Base-by-base conservation (phyloP, 768 basidiomycete genomes). In the Lentinula lateritia region DNA sequence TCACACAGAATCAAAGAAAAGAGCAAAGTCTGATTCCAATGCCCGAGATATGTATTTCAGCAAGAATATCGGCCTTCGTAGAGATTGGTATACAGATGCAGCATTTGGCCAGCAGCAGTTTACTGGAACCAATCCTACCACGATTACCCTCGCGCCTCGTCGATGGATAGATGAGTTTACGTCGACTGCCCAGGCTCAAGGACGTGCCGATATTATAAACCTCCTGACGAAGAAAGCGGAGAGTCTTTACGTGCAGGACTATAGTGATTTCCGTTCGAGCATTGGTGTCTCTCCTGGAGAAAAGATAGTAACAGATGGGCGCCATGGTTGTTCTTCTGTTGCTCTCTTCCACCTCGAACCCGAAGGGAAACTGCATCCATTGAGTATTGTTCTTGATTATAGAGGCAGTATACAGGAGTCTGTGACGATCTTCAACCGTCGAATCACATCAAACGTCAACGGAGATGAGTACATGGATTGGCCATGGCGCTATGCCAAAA, bases 401-500 rank as follows among this genome's bases (percentile, higher is more conserved):
- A 69, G 67, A 50, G 70, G 68, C 16, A 69, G 64, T 61, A 65
- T 70, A 61, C 64, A 65, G 4, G 61, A 56, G 1, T 69, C 71
- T 23, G 69, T 72, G 50, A 68, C 67, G 34, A 70, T 72, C 50
- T 70, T 73, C 67, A 73, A 73, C 61, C 65, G 63, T 35, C 66
- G 71, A 36, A 45, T 63, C 23, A 52, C 66, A 0, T 66, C 65
- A 2, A 52, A 43, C 13, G 46, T 50, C 16, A 9, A 34, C 1
- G 50, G 43, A 6, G 55, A 63, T 52, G 65, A 72, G 52, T 55
- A 52, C 5, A 20, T n/a, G 13, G 72, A 73, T 45, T 73, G 72
- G 72, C 71, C 71, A 0, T 73, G 72, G 72, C 69, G 72, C 16
- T 72, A 72, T 42, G 72, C 72, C 13, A 73, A 73, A 61, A 71